A percentile compares a stretch with the other conserved stretches of the same genome.
Conservation (phyloP, 139 green algal genomes). For the Closterium sp. region DNA sequence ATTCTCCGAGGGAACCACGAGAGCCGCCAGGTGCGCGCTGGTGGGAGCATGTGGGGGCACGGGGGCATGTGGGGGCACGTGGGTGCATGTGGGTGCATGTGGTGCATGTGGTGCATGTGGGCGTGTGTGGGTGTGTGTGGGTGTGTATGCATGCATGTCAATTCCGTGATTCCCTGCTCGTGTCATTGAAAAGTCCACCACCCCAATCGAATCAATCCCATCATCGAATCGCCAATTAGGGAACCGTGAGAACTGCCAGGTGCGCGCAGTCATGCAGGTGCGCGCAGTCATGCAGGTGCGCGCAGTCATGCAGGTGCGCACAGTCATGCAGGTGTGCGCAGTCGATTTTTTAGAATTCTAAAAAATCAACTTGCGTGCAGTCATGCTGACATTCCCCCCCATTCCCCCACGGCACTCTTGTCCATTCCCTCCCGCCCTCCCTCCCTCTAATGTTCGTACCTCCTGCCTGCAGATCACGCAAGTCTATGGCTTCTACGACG, state of each 20-base stretch:
- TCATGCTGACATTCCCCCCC: background rate
- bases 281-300: background rate
- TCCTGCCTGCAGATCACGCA: conserved; percentile 48
- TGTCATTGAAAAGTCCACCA: conserved; percentile 85
- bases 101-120: too few relatives aligned
- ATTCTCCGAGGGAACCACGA: conserved; percentile 99
- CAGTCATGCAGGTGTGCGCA: too few relatives aligned
- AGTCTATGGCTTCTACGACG: conserved; percentile 95
- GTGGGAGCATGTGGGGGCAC: too few relatives aligned
- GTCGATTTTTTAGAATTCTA: background rate
- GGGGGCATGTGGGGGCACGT: conserved; percentile 35
- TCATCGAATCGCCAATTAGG: conserved; percentile 91
- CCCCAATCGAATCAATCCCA: conserved; percentile 91
- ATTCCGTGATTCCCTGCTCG: too few relatives aligned
- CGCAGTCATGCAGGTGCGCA: background rate
- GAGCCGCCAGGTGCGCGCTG: conserved; percentile 87
- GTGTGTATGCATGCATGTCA: too few relatives aligned
- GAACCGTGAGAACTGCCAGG: conserved; percentile 96
- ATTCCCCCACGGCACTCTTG: background rate
- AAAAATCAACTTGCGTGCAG: background rate
- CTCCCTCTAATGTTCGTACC: background rate
- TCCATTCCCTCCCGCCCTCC: background rate
- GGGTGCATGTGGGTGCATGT: conserved; percentile 75
- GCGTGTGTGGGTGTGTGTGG: too few relatives aligned
- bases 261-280: conserved; percentile 55